These are phyloP conservation scores for Lyophyllum decastes DNA, from an alignment of 768 basidiomycete species.

Conservation along the genomic window DNA sequence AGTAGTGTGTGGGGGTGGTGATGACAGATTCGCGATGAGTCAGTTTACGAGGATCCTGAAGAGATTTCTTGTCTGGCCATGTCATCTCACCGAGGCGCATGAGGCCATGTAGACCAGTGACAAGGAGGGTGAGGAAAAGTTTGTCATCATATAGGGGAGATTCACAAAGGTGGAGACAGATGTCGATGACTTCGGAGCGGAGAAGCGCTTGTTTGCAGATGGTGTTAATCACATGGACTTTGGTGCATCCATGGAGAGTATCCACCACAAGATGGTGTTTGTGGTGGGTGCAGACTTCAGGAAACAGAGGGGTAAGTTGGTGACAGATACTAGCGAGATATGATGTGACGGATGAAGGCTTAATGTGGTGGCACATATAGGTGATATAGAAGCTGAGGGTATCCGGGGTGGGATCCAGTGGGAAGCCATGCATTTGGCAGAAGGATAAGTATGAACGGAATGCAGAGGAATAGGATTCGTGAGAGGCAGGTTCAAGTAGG, in stretches of 20 bases:
- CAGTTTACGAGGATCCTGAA: too few species aligned
- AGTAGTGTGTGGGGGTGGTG: too few species aligned
- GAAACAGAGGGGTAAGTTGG: background rate
- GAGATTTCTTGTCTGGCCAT: conserved; percentile 15
- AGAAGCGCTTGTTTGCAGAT: background rate
- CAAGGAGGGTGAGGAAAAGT: conserved; percentile 27
- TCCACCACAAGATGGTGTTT: background rate
- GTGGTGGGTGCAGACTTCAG: background rate
- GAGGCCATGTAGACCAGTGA: conserved; percentile 25
- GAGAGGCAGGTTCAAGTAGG: conserved; percentile 14
- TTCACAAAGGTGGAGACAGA: background rate
- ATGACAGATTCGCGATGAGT: too few species aligned
- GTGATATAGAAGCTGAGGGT: background rate
- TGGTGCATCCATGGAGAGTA: background rate
- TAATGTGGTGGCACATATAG: too few species aligned
- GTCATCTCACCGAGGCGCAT: conserved; percentile 22
- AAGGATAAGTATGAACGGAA: conserved; percentile 29
- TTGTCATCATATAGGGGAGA: conserved; percentile 21
- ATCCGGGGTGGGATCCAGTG: background rate
- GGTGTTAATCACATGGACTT: background rate
- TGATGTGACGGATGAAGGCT: background rate
- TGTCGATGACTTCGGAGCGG: background rate
- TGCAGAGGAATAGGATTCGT: conserved; percentile 25
- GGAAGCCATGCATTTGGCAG: conserved; percentile 13
- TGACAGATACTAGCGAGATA: background rate